Evolutionary conservation across 306 rosid genomes (phyloP), one percentile per base, ranked within the genome.

Genomic region (Lathyrus oleraceus): DNA sequence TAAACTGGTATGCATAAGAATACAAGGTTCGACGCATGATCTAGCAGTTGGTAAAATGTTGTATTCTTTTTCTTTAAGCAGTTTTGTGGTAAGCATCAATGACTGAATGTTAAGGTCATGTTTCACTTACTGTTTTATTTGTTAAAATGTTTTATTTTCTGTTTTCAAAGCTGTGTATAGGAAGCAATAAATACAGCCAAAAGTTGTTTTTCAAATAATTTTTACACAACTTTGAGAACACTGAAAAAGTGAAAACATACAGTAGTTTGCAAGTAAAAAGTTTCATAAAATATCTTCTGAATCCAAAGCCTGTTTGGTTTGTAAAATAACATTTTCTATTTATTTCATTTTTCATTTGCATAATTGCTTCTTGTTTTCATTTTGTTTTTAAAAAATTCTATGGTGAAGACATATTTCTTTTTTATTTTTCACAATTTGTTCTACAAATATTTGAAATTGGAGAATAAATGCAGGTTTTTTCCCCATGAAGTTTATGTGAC

Each of bases 401-500:
- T 3, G 9, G 60, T 12, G 16, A 11, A 54, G 16, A 23, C 61
- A 21, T 5, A 23, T 21, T 21, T 51, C 2, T 51, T 20, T 9
- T 51, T 19, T 51, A 3, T 12, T 53, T 54, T 54, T 7, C 32
- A 11, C 9, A 4, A 7, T 54, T 11, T 23, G 12, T 12, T 23
- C 9, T 54, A 54, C 35, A 54, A 54, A 11, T 54, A 21, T 10
- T 54, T 23, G 13, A 54, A 51, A 54, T 54, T 2, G n/a, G 65
- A n/a, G 17, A 10, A 16, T 10, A 60, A 15, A 60, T 32, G 2
- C n/a, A 61, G 45, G 38, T 36, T 30, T 47, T 13, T 35, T 44
- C 13, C 11, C 15, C 65, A 25, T 67, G 4, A 48, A 57, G 32
- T 42, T 68, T 57, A 48, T 76, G 36, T 39, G 39, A 75, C 21